A percentile compares a stretch with the other conserved stretches of the same genome.
phyloP scores from a whole-genome alignment of 2,329 filamentous ascomycete genomes.

The Aspergillus fischeri region DNA sequence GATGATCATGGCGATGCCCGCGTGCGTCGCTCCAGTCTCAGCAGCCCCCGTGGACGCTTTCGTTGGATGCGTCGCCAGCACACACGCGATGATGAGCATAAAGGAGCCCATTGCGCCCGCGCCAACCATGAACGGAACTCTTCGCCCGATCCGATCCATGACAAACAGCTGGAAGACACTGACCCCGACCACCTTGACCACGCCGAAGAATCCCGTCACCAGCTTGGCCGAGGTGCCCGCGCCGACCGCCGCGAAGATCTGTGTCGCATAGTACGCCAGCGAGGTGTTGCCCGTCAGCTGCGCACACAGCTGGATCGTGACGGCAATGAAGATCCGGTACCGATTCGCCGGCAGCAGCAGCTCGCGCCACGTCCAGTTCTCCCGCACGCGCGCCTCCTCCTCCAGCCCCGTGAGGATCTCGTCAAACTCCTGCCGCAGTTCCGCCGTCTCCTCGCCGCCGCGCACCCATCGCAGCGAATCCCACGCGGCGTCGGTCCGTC shows the following conservation, averaged over 20 bases:
- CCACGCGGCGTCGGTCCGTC: conserved; percentile 44
- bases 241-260: conserved; percentile 50
- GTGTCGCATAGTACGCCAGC: conserved; percentile 50
- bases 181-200: conserved; percentile 50
- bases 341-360: conserved; percentile 46
- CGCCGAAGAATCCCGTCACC: conserved; percentile 51
- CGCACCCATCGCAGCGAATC: conserved; percentile 51
- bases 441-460: conserved; percentile 40
- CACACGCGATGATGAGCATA: conserved; percentile 51
- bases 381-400: conserved; percentile 44
- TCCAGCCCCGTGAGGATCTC: conserved; percentile 44
- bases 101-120: conserved; percentile 49
- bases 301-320: conserved; percentile 48
- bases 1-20: conserved; percentile 46
- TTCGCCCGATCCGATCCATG: conserved; percentile 48
- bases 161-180: conserved; percentile 46
- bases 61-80: conserved; percentile 46
- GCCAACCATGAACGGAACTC: conserved; percentile 47
- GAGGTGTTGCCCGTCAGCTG: conserved; percentile 52
- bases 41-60: conserved; percentile 23
- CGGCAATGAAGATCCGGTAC: conserved; percentile 46
- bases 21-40: conserved; percentile 23
- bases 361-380: conserved; percentile 47
- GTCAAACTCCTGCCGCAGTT: conserved; percentile 31
- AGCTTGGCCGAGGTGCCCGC: conserved; percentile 46